Percentiles rank a stretch among this genome's conserved stretches.
phyloP scores from a whole-genome alignment of 768 basidiomycete genomes.

The Sutorius australiensis region DNA sequence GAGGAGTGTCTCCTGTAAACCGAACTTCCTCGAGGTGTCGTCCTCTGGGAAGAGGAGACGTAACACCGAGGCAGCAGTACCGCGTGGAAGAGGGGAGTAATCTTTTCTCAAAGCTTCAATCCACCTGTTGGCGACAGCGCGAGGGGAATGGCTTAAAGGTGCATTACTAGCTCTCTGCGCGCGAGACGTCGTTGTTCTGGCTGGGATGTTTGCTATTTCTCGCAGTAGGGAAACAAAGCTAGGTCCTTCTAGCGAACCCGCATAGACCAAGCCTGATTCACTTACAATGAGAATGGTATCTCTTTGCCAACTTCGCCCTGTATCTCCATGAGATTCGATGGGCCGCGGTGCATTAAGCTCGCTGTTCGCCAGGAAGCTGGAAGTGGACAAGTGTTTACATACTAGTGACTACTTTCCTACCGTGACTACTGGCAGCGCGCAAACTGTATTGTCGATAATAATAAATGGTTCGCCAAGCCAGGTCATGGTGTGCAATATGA shows the following conservation, averaged over 20 bases:
- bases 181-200: conserved; percentile 18
- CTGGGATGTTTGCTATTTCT: conserved; percentile 37
- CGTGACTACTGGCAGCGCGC: not conserved
- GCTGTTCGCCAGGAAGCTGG: not conserved
- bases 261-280: conserved; percentile 1
- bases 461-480: not conserved
- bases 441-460: not conserved
- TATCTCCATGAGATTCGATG: conserved; percentile 11
- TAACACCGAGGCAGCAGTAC: conserved; percentile 60
- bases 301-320: conserved; percentile 10
- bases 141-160: conserved; percentile 31
- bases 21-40: conserved; percentile 65
- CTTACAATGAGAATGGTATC: conserved; percentile 46
- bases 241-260: conserved; percentile 1
- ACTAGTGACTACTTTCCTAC: not conserved
- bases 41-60: conserved; percentile 84
- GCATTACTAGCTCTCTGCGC: not conserved
- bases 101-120: conserved; percentile 36
- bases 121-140: conserved; percentile 45
- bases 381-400: not conserved
- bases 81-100: conserved; percentile 46
- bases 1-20: conserved; percentile 65
- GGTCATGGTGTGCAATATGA: not conserved
- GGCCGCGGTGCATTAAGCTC: not conserved
- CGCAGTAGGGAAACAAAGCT: conserved; percentile 52